phyloP scores from a whole-genome alignment of 1,139 yeast species.

The Saccharomycopsis hybrid region DNA sequence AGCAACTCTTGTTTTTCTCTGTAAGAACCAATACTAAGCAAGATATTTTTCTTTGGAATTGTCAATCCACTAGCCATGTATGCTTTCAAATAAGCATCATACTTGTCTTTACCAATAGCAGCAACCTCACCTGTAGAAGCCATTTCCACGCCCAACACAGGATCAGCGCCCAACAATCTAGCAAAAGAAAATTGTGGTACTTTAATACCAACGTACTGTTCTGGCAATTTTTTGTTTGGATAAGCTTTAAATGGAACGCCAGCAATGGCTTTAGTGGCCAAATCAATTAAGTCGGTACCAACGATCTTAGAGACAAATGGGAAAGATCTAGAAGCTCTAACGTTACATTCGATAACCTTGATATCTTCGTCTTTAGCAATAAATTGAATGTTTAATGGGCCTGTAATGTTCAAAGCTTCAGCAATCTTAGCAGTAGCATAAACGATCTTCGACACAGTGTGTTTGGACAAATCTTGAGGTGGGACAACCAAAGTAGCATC shows the following conservation, averaged over 20 bases:
- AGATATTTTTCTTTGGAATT: constrained; percentile 89
- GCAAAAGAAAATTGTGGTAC: constrained; percentile 98
- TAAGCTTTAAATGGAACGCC: constrained; percentile 84
- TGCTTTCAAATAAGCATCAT: constrained; percentile 95
- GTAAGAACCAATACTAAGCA: constrained; percentile 94
- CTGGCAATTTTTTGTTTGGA: constrained; percentile 84
- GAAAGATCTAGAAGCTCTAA: constrained; percentile 97
- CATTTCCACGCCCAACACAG: constrained; percentile 98
- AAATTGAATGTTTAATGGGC: constrained; percentile 97
- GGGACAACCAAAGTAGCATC: constrained; percentile 97
- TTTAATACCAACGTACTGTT: constrained; percentile 92
- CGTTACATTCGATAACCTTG: constrained; percentile 97
- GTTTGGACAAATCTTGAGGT: constrained; percentile 91
- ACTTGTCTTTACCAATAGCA: constrained; percentile 90
- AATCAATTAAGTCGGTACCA: constrained; percentile 93
- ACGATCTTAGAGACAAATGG: constrained; percentile 98
- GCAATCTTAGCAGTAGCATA: constrained; percentile 97
- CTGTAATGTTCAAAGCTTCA: constrained; percentile 91
- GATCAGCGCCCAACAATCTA: constrained; percentile 97
- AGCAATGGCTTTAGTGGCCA: constrained; percentile 95
- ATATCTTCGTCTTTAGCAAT: constrained; percentile 83
- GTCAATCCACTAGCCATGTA: constrained; percentile 92
- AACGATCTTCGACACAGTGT: constrained; percentile 84
- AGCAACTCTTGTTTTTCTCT: constrained; percentile 92
- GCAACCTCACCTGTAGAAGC: constrained; percentile 99